Evolutionary conservation across 139 green algal genomes (phyloP).

Genomic region (Ulvella scutata): DNA sequence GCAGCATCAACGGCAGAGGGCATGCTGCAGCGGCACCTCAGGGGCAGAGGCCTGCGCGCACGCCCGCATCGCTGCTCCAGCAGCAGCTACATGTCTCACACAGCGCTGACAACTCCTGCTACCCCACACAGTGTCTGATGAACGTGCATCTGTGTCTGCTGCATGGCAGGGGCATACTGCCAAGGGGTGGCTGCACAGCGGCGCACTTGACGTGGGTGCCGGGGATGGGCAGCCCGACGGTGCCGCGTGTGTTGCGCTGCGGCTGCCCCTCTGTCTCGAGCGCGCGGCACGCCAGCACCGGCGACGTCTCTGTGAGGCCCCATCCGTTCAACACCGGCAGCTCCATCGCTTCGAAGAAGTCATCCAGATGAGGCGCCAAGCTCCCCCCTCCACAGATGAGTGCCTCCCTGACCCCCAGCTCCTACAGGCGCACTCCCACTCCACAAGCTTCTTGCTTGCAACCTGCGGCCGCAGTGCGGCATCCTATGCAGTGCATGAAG

Average conservation of each 20-base stretch:
- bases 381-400: slow-evolving; percentile 74
- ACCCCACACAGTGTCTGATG: no score
- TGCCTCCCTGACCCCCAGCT: slow-evolving; percentile 29
- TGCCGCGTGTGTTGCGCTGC: slow-evolving; percentile 55
- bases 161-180: background rate
- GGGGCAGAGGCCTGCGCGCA: no score
- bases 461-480: no score
- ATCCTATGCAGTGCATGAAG: no score
- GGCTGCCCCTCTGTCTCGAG: background rate
- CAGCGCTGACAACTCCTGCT: no score
- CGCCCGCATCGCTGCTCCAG: no score
- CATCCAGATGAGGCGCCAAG: slow-evolving; percentile 66
- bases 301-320: slow-evolving; percentile 80
- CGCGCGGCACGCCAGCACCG: slow-evolving; percentile 68
- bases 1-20: no score
- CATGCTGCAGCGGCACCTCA: no score
- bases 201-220: slow-evolving; percentile 43
- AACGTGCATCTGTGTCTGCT: no score
- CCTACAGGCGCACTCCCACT: slow-evolving; percentile 1
- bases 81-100: no score
- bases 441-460: no score
- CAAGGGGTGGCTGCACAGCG: background rate
- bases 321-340: slow-evolving; percentile 82
- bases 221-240: slow-evolving; percentile 53
- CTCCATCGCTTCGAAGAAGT: slow-evolving; percentile 74